Conservation (phyloP, 768 basidiomycete genomes). For the Floccularia luteovirens region DNA sequence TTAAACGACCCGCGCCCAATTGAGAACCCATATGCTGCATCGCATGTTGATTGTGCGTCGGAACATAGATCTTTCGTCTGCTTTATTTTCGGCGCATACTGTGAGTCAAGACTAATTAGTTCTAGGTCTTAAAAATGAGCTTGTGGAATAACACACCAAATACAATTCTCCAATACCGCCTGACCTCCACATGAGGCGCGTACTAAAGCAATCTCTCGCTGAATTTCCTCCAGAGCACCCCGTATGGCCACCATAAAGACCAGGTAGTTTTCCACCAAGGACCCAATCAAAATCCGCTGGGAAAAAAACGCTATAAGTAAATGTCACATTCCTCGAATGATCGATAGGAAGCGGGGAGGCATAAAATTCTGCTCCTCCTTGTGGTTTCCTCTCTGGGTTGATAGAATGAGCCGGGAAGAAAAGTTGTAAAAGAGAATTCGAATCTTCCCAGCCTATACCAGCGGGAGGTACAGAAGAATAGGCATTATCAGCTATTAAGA, state of each 20-base stretch:
- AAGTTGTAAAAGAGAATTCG: conserved; percentile 46
- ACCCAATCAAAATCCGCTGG: conserved; percentile 71
- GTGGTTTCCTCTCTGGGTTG: conserved; percentile 55
- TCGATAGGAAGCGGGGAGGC: conserved; percentile 35
- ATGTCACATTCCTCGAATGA: conserved; percentile 41
- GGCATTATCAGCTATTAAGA: conserved; percentile 12
- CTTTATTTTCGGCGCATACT: conserved; percentile 74
- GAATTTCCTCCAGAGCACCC: conserved; percentile 69
- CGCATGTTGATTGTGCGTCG: conserved; percentile 55
- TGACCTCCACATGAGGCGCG: conserved; percentile 76
- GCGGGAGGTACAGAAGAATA: neutral
- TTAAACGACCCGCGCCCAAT: conserved; percentile 66
- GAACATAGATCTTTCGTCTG: conserved; percentile 55
- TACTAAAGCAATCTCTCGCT: conserved; percentile 76
- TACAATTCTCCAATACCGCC: conserved; percentile 71
- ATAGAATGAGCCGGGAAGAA: conserved; percentile 63
- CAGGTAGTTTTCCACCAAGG: conserved; percentile 79
- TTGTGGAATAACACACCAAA: conserved; percentile 35
- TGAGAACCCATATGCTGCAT: conserved; percentile 62
- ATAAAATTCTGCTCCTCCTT: conserved; percentile 71
- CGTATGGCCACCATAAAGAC: conserved; percentile 62
- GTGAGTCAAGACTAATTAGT: neutral
- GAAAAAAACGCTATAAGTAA: conserved; percentile 74
- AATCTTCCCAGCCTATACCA: conserved; percentile 9
- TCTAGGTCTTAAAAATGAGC: neutral